These are phyloP conservation scores for Spongispora temasekensis DNA, from an alignment of 1,284 basidiomycete species.

Conservation along the genomic window DNA sequence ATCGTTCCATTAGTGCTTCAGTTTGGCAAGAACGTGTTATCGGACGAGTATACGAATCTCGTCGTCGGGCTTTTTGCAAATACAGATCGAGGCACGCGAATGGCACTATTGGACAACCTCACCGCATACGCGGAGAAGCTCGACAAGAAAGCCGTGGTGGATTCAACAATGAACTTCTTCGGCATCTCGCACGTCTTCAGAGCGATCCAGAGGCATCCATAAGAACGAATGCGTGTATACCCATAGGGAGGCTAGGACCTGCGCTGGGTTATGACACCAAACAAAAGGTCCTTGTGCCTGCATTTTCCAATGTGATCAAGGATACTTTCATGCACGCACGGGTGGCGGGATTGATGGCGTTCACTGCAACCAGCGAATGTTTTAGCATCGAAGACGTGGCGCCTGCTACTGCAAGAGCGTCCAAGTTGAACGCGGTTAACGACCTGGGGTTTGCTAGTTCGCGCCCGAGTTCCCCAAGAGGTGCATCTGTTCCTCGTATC, in stretches of 20 bases:
- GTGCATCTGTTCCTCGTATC: constrained; percentile 9
- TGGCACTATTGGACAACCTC: constrained; percentile 90
- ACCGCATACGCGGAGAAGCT: constrained; percentile 85
- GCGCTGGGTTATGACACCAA: constrained; percentile 87
- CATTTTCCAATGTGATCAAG: constrained; percentile 88
- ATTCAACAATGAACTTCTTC: constrained; percentile 96
- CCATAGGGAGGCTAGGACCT: constrained; percentile 90
- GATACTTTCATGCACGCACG: constrained; percentile 93
- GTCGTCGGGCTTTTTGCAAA: constrained; percentile 81
- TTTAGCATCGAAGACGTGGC: constrained; percentile 91
- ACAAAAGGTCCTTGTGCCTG: constrained; percentile 93
- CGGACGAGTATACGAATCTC: constrained; percentile 69
- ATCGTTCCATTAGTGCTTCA: constrained; percentile 84
- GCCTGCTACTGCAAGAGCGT: constrained; percentile 37
- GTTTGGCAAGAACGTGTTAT: constrained; percentile 72
- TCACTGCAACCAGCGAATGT: constrained; percentile 93
- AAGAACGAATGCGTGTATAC: constrained; percentile 96
- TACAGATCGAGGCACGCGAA: constrained; percentile 90
- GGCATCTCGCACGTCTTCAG: constrained; percentile 92
- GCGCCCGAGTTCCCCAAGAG: constrained; percentile 13
- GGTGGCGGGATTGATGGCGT: constrained; percentile 93
- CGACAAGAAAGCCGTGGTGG: constrained; percentile 81
- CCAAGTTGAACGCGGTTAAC: constrained; percentile 27
- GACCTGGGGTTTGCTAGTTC: constrained; percentile 25
- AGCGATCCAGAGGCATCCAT: constrained; percentile 92